Base-by-base conservation (phyloP, 192 early-diverging fungal genomes). In the Coemansia sp. region DNA sequence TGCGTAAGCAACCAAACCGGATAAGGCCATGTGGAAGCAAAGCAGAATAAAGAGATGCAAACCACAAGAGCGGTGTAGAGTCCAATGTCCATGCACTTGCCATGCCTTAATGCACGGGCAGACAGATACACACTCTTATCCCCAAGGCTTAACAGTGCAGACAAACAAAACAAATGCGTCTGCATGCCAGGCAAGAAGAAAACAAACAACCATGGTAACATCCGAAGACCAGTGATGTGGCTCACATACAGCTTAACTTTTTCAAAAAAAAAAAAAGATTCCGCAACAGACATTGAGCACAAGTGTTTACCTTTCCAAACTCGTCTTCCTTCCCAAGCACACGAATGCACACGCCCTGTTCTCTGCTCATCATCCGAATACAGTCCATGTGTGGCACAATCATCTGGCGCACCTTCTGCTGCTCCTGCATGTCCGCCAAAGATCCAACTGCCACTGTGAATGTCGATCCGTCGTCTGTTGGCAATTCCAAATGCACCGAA, bases 331-430 rank as follows among this genome's bases (percentile, higher is more conserved):
- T 61, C 11, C 16, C 65, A 58, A 50, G 65, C 26, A 54, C 61
- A 56, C 66, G 56, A 61, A 77, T 72, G 58, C 67, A 59, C 56
- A 77, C 68, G 18, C 61, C 62, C 26, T 61, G 32, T 49, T 77
- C 75, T 45, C 65, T 77, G 75, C 75, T 69, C 70, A 77, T 65
- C 42, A 68, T 56, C 16, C 38, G 47, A 9, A 77, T 72, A 53
- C 62, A 69, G 41, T 42, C 66, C 18, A 61, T 48, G 56, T 77
- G 75, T n/a, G 60, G n/a, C 16, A 43, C 44, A 11, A 49, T 62
- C n/a, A 48, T 63, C 58, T 71, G 39, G 4, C 63, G 56, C 11
- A 53, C 53, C 13, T 39, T 54, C 41, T 37, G 37, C 64, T 60
- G 74, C 63, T 16, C 37, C 21, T 19, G 32, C 45, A 44, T 60